A percentile compares a stretch with the other conserved stretches of the same genome.
Evolutionary conservation across 345 rosid species (phyloP).

Genomic region (Barbarea vulgaris): DNA sequence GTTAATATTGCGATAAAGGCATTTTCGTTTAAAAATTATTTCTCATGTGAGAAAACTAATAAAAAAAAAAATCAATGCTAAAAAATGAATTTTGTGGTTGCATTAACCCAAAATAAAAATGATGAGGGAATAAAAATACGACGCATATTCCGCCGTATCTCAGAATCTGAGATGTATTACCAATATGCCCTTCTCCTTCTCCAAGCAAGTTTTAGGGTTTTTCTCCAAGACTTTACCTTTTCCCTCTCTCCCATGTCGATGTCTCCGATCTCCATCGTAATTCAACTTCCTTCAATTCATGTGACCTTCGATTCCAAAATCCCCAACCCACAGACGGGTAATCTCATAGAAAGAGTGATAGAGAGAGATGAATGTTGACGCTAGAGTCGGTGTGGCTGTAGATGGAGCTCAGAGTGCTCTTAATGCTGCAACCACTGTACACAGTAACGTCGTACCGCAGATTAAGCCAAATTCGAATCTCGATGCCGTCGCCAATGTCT

Average conservation of each 20-base stretch:
- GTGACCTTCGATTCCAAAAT: constrained; percentile 23
- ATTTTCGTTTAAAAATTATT: too few relatives aligned
- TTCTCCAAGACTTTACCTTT: constrained; percentile 5
- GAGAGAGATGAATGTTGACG: constrained; percentile 56
- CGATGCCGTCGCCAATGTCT: constrained; percentile 57
- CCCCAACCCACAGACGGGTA: constrained; percentile 18
- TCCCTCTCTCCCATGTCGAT: constrained; percentile 38
- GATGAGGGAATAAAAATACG: too few relatives aligned
- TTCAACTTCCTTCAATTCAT: constrained; percentile 23
- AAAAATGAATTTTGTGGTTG: too few relatives aligned
- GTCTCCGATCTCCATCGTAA: constrained; percentile 29
- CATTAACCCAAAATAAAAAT: too few relatives aligned
- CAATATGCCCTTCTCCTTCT: too few relatives aligned
- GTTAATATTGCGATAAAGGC: too few relatives aligned
- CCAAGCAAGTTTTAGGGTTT: constrained; percentile 41
- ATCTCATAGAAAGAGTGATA: neutral
- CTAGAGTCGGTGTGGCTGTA: constrained; percentile 76
- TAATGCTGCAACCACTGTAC: constrained; percentile 60
- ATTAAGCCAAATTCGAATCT: constrained; percentile 48
- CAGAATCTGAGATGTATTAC: too few relatives aligned
- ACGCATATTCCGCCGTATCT: too few relatives aligned
- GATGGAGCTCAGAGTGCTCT: constrained; percentile 75
- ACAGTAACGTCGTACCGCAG: constrained; percentile 49
- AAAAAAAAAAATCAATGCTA: too few relatives aligned
- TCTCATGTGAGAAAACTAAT: too few relatives aligned